phyloP scores from a whole-genome alignment of 2,329 filamentous ascomycete genomes.

The Neonectria coccinea region DNA sequence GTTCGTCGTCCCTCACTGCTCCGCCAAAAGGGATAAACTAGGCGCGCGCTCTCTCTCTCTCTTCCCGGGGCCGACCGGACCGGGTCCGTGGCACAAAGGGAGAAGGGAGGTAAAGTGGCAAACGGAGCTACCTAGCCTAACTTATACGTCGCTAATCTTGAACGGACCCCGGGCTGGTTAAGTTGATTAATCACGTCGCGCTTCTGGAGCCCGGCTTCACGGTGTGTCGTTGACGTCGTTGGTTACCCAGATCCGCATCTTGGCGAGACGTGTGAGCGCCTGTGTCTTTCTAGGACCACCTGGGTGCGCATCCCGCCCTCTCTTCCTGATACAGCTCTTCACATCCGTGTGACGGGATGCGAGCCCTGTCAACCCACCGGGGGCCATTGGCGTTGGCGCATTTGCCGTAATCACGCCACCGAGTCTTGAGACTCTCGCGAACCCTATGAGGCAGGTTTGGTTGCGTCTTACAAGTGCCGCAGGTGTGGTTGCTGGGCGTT shows the following conservation, averaged over 20 bases:
- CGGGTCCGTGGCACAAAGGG: slow-evolving; percentile 6
- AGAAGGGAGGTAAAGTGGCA: background rate
- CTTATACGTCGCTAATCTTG: background rate
- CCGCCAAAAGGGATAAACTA: background rate
- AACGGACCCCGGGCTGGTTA: background rate
- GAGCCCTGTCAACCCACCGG: background rate
- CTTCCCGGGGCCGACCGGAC: background rate
- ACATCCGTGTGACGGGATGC: background rate
- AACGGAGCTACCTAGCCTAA: too few relatives aligned
- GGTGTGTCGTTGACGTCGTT: too few relatives aligned
- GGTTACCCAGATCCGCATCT: background rate
- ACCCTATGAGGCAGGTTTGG: background rate
- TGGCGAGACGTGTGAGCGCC: background rate
- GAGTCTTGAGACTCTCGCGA: background rate
- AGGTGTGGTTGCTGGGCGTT: slow-evolving; percentile 11
- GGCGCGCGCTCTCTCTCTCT: background rate
- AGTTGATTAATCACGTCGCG: background rate
- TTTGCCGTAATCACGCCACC: background rate
- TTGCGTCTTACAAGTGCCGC: background rate
- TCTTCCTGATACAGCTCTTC: background rate
- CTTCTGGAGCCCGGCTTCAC: background rate
- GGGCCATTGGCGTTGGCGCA: background rate
- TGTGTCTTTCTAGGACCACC: background rate
- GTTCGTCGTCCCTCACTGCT: background rate
- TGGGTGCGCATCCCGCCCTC: background rate